Evolutionary conservation across 2,329 filamentous ascomycete species (phyloP), one percentile per base, ranked within the genome.

Genomic region (Fusarium poae): DNA sequence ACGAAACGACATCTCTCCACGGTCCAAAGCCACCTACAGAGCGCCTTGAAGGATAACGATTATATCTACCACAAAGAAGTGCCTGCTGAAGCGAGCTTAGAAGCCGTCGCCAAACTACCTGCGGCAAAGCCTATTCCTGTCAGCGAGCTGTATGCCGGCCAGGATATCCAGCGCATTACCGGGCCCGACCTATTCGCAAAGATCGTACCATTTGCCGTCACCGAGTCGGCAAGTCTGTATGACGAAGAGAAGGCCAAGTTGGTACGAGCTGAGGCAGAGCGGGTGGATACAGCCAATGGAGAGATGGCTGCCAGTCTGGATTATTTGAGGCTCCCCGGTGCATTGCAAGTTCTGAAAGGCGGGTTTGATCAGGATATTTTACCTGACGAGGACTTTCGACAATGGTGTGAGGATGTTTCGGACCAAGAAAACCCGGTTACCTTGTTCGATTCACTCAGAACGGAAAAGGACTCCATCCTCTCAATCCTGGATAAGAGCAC

Each of bases 221-320:
- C 96, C 0, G 95, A 99, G 79, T 97, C 93, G 25, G 96, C 96
- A 15, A 98, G 96, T 82, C 82, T 98, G 73, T 99, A 99, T 77
- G 96, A 98, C 69, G 96, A 99, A 79, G 96, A 99, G 78, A 99
- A 99, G 81, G 96, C 96, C 15, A 98, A 99, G 79, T 82, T 99
- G 59, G 90, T 97, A 40, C 89, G 96, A 59, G 95, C 95, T 4
- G 97, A 99, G 80, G 94, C 93, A 1, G 96, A 99, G 79, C 90
- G 93, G 71, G 94, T 97, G 2, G 95, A 98, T 73, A 90, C 91
- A 34, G 95, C 96, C 18, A 97, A 98, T 73, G 90, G 94, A 56
- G 96, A 99, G 79, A 97, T 99, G 92, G 95, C 92, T 4, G 93
- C 96, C 18, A 97, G 94, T 72, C 80, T 99, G 62, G 95, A 98